Base-by-base conservation (phyloP, 345 rosid genomes). In the Pistacia integerrima region DNA sequence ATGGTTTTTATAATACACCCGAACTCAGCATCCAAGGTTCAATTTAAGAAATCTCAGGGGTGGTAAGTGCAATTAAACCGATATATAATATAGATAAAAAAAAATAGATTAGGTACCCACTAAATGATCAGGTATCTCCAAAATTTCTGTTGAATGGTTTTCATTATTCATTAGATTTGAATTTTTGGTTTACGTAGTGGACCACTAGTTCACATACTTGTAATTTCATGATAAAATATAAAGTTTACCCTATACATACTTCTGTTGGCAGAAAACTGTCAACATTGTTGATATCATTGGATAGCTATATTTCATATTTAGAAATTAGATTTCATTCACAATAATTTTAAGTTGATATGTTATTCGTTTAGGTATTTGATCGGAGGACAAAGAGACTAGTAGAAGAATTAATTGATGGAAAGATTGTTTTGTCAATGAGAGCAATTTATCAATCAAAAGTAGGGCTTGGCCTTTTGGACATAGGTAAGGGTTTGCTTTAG, bases 381-480 rank as follows among this genome's bases (percentile, higher is more conserved):
- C 80, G 99, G 77, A 91, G 78, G 84, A 87, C 89, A 64, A 90
- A 93, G 85, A 91, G 97, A 74, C 83, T 95, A 35, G 99, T 93
- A 82, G 99, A 95, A 83, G 99, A 95, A 83, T 72, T 93, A 78
- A 91, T 95, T 75, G 93, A 93, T 80, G 84, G 88, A 69, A 95
- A 95, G 85, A 95, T 93, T 77, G 82, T 90, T 80, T 46, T 93
- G 83, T 95, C 99, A 60, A 89, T 95, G 98, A 89, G 98, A 86
- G 92, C 99, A 70, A 87, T 95, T 63, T 95, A 95, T 83, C 98
- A 95, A 82, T 93, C 99, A 49, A 95, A 88, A 85, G 71, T 95
- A 62, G 99, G 99, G 64, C 93, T 93, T 68, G 83, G 88, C 79
- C 91, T 95, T 67, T 88, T 95, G 87, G 95, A 87, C 85, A 83